phyloP scores from a whole-genome alignment of 495 filamentous ascomycete species.

The Articulospora tetracladia region DNA sequence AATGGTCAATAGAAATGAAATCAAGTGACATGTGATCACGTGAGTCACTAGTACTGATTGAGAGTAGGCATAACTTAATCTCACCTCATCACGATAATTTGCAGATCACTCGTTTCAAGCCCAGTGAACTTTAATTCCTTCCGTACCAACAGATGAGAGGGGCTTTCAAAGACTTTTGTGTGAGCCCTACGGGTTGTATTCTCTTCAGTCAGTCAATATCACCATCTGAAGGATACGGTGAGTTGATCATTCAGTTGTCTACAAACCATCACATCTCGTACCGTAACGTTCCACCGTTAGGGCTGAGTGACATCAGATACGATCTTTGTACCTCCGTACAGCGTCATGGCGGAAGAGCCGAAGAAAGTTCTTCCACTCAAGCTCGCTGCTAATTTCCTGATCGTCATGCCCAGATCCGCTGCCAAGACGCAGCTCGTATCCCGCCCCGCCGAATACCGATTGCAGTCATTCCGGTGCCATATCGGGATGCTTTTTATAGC shows the following conservation, averaged over 20 bases:
- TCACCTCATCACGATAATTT: neutral
- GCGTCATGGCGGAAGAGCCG: neutral
- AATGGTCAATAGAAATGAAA: too few relatives aligned
- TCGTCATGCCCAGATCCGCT: neutral
- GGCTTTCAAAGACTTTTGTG: too few relatives aligned
- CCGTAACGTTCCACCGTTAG: neutral
- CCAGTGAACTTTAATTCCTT: neutral
- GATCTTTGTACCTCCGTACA: neutral
- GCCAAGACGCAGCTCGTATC: neutral
- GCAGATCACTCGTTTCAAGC: neutral
- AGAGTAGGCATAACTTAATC: neutral
- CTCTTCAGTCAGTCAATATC: too few relatives aligned
- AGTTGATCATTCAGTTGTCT: too few relatives aligned
- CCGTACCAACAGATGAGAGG: too few relatives aligned
- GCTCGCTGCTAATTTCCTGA: neutral
- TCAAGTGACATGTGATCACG: too few relatives aligned
- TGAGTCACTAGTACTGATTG: neutral
- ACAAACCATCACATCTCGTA: neutral
- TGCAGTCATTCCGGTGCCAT: neutral
- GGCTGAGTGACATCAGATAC: neutral
- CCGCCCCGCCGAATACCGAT: neutral
- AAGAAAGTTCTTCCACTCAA: neutral
- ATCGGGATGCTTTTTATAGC: neutral
- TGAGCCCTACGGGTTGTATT: too few relatives aligned
- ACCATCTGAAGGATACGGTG: too few relatives aligned